Evolutionary conservation across 2,329 filamentous ascomycete species (phyloP).

Genomic region (Paracorniculantispora psalliotae): DNA sequence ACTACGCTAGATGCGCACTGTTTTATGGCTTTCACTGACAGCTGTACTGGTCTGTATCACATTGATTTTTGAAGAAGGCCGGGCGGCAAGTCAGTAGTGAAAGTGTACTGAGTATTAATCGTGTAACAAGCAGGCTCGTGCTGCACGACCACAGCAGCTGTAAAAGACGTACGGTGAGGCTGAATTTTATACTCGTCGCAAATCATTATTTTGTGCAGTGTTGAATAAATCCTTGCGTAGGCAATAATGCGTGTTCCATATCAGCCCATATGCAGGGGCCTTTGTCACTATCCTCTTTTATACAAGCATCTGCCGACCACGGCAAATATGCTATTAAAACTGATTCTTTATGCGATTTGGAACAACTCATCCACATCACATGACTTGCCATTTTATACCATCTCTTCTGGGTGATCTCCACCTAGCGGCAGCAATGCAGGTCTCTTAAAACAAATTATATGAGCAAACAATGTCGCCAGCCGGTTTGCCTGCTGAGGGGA

Average conservation of each 20-base stretch:
- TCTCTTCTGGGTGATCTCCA: background rate
- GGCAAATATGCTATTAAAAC: background rate
- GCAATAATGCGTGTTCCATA: background rate
- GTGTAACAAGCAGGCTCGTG: too few species aligned
- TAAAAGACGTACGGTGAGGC: too few species aligned
- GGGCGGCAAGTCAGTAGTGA: too few species aligned
- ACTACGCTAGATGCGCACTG: background rate
- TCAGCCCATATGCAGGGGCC: slow-evolving; percentile 4
- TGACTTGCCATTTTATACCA: background rate
- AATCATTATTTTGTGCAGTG: background rate
- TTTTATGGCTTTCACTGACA: too few species aligned
- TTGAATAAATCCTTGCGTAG: background rate
- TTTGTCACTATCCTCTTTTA: background rate
- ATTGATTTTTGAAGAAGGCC: too few species aligned
- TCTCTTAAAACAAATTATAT: background rate
- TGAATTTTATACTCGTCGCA: too few species aligned
- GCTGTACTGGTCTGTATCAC: too few species aligned
- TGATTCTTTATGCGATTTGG: background rate
- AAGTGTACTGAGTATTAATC: too few species aligned
- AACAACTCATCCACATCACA: background rate
- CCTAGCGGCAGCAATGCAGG: background rate
- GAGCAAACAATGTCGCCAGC: background rate
- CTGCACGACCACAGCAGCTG: too few species aligned
- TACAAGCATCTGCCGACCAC: background rate
- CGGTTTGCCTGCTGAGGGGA: background rate